Percentiles rank a stretch among this genome's conserved stretches.
Conservation (phyloP, 768 basidiomycete genomes). For the Scleroderma citrinum region DNA sequence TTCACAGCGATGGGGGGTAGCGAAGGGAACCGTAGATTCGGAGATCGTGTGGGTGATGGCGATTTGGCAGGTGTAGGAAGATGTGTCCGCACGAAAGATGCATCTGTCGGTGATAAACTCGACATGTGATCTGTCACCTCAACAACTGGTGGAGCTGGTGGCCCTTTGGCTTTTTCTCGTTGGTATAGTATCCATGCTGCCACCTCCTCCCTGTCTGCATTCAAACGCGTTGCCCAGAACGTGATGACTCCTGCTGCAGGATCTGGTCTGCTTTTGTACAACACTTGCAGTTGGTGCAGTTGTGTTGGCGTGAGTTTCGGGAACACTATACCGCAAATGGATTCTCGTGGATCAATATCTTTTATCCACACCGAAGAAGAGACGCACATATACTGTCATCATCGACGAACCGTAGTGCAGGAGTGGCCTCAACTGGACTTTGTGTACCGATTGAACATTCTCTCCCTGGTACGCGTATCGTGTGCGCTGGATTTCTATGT, state of each 20-base stretch:
- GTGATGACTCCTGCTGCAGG: slow-evolving; percentile 19
- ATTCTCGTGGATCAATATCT: not conserved
- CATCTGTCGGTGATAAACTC: slow-evolving; percentile 13
- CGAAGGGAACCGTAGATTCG: slow-evolving; percentile 16
- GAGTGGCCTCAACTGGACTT: not conserved
- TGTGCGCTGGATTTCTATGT: slow-evolving; percentile 7
- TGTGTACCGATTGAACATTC: not conserved
- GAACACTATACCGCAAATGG: slow-evolving; percentile 15
- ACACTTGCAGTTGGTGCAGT: slow-evolving; percentile 15
- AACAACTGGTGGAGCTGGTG: not conserved
- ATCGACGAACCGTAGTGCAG: slow-evolving; percentile 3
- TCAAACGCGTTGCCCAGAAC: slow-evolving; percentile 22
- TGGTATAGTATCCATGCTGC: slow-evolving; percentile 25
- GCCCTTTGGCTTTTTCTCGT: slow-evolving; percentile 17
- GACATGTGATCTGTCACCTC: not conserved
- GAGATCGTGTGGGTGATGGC: slow-evolving; percentile 17
- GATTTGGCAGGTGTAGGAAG: slow-evolving; percentile 26
- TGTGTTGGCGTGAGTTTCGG: slow-evolving; percentile 19
- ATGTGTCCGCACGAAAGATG: slow-evolving; percentile 14
- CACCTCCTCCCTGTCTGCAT: slow-evolving; percentile 15
- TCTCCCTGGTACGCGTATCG: not conserved
- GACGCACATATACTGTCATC: slow-evolving; percentile 25
- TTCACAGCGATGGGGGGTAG: slow-evolving; percentile 27
- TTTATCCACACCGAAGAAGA: not conserved
- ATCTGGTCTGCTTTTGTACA: slow-evolving; percentile 10